phyloP scores from a whole-genome alignment of 371 early-diverging fungal genomes.

The Mortierella polycephala region DNA sequence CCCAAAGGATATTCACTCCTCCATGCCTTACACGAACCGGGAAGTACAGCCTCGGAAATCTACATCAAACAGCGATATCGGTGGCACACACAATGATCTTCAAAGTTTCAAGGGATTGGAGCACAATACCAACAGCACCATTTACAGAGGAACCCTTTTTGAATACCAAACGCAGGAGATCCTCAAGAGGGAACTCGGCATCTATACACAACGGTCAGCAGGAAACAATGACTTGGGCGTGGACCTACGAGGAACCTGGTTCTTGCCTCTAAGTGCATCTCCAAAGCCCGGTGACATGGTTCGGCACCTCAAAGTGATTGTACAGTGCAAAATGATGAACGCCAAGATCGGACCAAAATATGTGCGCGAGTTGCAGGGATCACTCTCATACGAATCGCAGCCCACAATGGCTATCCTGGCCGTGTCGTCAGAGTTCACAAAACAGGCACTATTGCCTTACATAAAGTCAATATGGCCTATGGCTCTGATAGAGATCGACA shows the following conservation, averaged over 20 bases:
- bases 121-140: conserved; percentile 30
- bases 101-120: conserved; percentile 22
- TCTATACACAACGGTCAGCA: conserved; percentile 51
- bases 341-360: conserved; percentile 38
- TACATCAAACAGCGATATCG: not conserved
- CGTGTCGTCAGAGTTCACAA: conserved; percentile 37
- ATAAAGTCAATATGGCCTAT: conserved; percentile 49
- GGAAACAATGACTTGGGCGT: conserved; percentile 41
- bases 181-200: conserved; percentile 39
- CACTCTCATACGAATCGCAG: conserved; percentile 46
- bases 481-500: conserved; percentile 46
- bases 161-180: conserved; percentile 49
- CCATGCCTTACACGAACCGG: conserved; percentile 27
- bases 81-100: conserved; percentile 25
- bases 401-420: conserved; percentile 53
- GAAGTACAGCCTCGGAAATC: not conserved
- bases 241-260: conserved; percentile 53
- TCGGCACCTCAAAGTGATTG: conserved; percentile 51
- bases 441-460: conserved; percentile 31
- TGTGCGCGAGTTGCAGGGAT: conserved; percentile 51
- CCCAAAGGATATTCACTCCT: conserved; percentile 33
- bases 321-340: conserved; percentile 40
- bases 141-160: conserved; percentile 46
- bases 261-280: conserved; percentile 35
- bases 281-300: conserved; percentile 39